A percentile compares a stretch with the other conserved stretches of the same genome.
Evolutionary conservation across 2,329 filamentous ascomycete species (phyloP).

Genomic region (Fusarium concolor): DNA sequence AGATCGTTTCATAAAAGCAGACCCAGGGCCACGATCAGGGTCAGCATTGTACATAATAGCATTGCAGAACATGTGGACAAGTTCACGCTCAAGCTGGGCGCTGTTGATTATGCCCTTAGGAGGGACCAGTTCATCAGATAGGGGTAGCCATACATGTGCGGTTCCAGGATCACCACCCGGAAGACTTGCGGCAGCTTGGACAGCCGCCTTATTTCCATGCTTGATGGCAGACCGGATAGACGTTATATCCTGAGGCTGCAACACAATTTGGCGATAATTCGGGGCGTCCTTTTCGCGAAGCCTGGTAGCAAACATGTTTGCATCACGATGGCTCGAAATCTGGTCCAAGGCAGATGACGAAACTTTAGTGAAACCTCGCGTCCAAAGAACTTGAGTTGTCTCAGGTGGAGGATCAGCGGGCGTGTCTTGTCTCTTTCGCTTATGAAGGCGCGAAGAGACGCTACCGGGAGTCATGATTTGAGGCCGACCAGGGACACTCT

Average conservation of each 20-base stretch:
- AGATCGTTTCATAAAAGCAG: slow-evolving; percentile 65
- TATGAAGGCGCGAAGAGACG: slow-evolving; percentile 56
- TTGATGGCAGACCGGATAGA: slow-evolving; percentile 81
- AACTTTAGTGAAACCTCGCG: slow-evolving; percentile 79
- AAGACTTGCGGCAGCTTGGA: slow-evolving; percentile 69
- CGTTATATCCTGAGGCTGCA: slow-evolving; percentile 81
- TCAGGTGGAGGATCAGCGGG: slow-evolving; percentile 63
- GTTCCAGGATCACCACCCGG: slow-evolving; percentile 69
- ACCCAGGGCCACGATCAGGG: slow-evolving; percentile 75
- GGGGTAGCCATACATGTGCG: slow-evolving; percentile 71
- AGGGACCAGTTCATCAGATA: slow-evolving; percentile 81
- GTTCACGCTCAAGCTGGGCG: slow-evolving; percentile 89
- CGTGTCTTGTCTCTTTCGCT: slow-evolving; percentile 69
- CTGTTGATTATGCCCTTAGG: slow-evolving; percentile 94
- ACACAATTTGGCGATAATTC: slow-evolving; percentile 78
- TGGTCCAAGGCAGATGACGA: slow-evolving; percentile 79
- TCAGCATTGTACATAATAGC: slow-evolving; percentile 98
- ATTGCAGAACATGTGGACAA: slow-evolving; percentile 97
- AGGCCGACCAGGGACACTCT: slow-evolving; percentile 58
- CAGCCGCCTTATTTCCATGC: slow-evolving; percentile 75
- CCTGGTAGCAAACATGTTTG: slow-evolving; percentile 82
- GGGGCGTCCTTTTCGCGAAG: slow-evolving; percentile 81
- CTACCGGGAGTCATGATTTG: slow-evolving; percentile 53
- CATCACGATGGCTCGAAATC: slow-evolving; percentile 80
- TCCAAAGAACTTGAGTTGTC: slow-evolving; percentile 77